Evolutionary conservation across 768 basidiomycete genomes (phyloP).

Genomic region (Mycena belliarum): DNA sequence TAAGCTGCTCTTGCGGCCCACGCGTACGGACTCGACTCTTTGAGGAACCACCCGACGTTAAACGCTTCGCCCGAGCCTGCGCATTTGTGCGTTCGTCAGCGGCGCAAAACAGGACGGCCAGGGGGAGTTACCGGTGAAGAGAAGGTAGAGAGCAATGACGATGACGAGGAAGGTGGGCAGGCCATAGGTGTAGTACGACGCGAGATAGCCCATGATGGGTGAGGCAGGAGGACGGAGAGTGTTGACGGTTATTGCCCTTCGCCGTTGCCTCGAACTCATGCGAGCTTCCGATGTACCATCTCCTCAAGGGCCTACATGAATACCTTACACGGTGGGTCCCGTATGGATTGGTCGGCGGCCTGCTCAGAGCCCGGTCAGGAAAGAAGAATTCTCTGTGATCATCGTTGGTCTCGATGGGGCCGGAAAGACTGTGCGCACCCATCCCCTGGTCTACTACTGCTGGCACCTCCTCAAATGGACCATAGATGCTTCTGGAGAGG

Average conservation of each 20-base stretch:
- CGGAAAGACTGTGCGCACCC: conserved; percentile 74
- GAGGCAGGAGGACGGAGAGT: conserved; percentile 12
- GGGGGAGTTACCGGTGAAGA: conserved; percentile 73
- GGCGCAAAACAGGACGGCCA: conserved; percentile 22
- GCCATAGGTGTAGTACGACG: conserved; percentile 65
- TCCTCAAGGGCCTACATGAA: conserved; percentile 89
- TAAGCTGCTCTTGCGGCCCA: conserved; percentile 64
- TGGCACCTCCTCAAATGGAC: neutral
- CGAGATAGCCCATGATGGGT: conserved; percentile 46
- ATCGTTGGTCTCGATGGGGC: conserved; percentile 93
- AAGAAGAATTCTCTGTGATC: conserved; percentile 91
- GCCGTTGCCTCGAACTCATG: neutral
- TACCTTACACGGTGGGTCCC: conserved; percentile 73
- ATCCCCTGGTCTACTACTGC: neutral
- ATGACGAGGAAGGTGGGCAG: conserved; percentile 63
- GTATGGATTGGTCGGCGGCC: neutral
- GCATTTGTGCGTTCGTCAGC: conserved; percentile 5
- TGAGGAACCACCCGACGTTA: conserved; percentile 92
- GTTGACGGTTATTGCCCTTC: conserved; percentile 26
- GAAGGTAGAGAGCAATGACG: conserved; percentile 78
- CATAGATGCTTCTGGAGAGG: conserved; percentile 83
- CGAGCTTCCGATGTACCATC: conserved; percentile 74
- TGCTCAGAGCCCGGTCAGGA: conserved; percentile 43
- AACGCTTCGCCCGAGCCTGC: conserved; percentile 87
- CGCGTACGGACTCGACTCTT: conserved; percentile 90